Evolutionary conservation across 1,139 yeast genomes (phyloP), one percentile per base, ranked within the genome.

Genomic region (Pichia sp.): DNA sequence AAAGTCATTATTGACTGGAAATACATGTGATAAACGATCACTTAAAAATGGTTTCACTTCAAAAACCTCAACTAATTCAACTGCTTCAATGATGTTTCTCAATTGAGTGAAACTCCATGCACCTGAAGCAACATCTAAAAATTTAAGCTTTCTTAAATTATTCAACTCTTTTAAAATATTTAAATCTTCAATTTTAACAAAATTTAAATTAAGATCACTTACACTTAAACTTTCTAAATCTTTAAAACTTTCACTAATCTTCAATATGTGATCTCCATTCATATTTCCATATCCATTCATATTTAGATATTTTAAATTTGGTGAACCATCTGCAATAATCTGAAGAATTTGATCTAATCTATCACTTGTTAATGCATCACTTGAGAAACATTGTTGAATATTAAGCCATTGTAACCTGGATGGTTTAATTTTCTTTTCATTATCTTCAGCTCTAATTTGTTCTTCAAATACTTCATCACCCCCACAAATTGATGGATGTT

Each of bases 211-310:
- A n/a, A 59, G 46, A 40, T 59, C 54, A 6, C 60, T 52, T 13
- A 60, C 34, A 18, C 53, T 73, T 38, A 88, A 68, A 48, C 88
- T 75, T 49, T 75, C 76, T 46, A 88, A 65, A 20, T 66, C 53
- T 1, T 72, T 64, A 50, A 80, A 80, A 51, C 70, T 74, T 40
- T 65, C 61, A 49, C 76, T 74, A 40, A 86, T 75, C 18, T 76
- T 65, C 33, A 65, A 61, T 43, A 88, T 61, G 35, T 80, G 76
- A 43, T 68, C 68, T 39, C 61, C 66, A 47, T 67, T 69, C n/a
- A 78, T 72, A 3, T 89, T 89, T 8, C 42, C 44, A 52, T 80
- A 66, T 0, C 96, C 96, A 40, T 85, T 85, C 34, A 88, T 62
- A 55, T 87, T 86, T 38, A 81, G 68, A 53, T 79, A 77, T 39